Conservation (phyloP, 805 yeast genomes). For the Peterozyma xylosa region DNA sequence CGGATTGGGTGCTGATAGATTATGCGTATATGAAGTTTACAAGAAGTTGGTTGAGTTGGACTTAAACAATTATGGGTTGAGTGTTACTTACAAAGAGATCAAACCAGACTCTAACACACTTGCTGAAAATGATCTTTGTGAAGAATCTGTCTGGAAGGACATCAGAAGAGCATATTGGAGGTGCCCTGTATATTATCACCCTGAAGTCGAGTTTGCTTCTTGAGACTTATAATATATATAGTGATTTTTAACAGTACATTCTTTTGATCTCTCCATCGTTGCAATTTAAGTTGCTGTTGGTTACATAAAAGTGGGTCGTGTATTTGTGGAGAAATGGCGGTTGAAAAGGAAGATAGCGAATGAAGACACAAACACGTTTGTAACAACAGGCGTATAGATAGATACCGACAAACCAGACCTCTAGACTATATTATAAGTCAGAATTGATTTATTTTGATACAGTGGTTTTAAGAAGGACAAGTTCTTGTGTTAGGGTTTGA, state of each 20-base stretch:
- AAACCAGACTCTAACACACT: slow-evolving; percentile 35
- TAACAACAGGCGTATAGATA: neutral
- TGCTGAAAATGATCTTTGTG: slow-evolving; percentile 23
- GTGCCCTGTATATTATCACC: slow-evolving; percentile 62
- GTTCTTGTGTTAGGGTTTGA: too few species aligned
- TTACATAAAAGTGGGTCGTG: too few species aligned
- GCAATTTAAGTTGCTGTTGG: too few species aligned
- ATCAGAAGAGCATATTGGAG: slow-evolving; percentile 61
- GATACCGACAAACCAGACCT: neutral
- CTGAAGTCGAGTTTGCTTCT: slow-evolving; percentile 40
- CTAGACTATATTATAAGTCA: too few species aligned
- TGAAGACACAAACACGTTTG: neutral
- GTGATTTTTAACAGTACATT: too few species aligned
- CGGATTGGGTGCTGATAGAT: slow-evolving; percentile 79
- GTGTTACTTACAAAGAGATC: slow-evolving; percentile 45
- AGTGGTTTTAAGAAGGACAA: too few species aligned
- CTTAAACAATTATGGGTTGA: slow-evolving; percentile 69
- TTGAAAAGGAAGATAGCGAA: neutral
- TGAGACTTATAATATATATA: too few species aligned
- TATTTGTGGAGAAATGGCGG: neutral
- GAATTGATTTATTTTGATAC: too few species aligned
- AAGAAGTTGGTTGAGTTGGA: slow-evolving; percentile 75
- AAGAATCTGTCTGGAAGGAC: slow-evolving; percentile 51
- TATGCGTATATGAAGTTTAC: slow-evolving; percentile 76
- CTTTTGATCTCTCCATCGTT: too few species aligned